Conservation (phyloP, 371 early-diverging fungal species). For the Catenaria anguillulae region DNA sequence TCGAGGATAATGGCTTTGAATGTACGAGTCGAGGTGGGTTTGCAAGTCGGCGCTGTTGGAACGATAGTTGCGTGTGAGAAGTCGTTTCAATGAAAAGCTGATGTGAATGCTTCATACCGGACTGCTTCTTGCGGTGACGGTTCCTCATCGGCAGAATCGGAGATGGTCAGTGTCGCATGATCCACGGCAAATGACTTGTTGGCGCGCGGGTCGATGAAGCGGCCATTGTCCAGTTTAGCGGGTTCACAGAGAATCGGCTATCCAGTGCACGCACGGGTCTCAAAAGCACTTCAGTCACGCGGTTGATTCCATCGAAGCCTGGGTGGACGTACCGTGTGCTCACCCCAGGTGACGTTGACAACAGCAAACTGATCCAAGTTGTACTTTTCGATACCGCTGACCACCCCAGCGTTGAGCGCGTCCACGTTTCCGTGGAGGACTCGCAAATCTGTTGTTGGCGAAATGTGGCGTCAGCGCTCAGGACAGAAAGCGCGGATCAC, state of each 20-base stretch:
- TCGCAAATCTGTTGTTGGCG: conserved; percentile 52
- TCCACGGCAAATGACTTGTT: conserved; percentile 52
- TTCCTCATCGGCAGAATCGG: not conserved
- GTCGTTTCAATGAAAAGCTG: not conserved
- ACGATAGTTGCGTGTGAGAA: too few species aligned
- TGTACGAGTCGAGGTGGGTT: conserved; percentile 39
- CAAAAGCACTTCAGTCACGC: too few species aligned
- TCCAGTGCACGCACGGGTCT: not conserved
- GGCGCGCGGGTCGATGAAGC: conserved; percentile 58
- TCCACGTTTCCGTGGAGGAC: conserved; percentile 68
- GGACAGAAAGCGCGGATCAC: too few species aligned
- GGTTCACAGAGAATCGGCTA: conserved; percentile 62
- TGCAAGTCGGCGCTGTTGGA: conserved; percentile 46
- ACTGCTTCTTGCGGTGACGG: not conserved
- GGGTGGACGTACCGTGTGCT: conserved; percentile 34
- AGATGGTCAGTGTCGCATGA: conserved; percentile 41
- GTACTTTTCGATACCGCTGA: conserved; percentile 59
- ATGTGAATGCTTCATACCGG: not conserved
- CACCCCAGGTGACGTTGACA: conserved; percentile 43
- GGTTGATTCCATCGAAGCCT: too few species aligned
- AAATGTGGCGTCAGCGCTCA: conserved; percentile 48
- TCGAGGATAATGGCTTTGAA: conserved; percentile 58
- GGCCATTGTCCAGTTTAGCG: conserved; percentile 41
- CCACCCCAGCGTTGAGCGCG: conserved; percentile 50
- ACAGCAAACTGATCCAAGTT: conserved; percentile 67